Percentiles rank a stretch among this genome's conserved stretches.
phyloP scores from a whole-genome alignment of 129 eudicot species.

The Tagetes erecta region DNA sequence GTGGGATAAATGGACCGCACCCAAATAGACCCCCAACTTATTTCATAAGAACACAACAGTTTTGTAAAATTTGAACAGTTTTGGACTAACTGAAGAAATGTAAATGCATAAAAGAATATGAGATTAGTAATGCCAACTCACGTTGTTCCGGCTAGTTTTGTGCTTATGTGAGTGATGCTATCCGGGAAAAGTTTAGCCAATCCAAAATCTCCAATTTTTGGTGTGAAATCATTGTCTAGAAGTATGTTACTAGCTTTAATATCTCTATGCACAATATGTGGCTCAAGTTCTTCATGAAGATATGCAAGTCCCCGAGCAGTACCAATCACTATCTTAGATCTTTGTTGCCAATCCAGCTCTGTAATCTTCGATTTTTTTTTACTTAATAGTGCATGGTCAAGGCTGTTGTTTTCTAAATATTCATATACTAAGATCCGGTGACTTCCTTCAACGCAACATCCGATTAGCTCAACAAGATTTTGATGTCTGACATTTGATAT shows the following conservation, averaged over 20 bases:
- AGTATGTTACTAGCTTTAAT: slow-evolving; percentile 95
- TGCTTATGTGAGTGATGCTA: slow-evolving; percentile 87
- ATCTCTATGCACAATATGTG: slow-evolving; percentile 85
- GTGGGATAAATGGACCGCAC: no score
- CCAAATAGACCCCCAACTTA: no score
- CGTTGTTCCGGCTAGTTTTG: slow-evolving; percentile 91
- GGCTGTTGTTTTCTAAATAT: slow-evolving; percentile 79
- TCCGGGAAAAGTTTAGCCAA: slow-evolving; percentile 97
- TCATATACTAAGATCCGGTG: slow-evolving; percentile 82
- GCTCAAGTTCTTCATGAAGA: slow-evolving; percentile 93
- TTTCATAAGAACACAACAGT: neutral
- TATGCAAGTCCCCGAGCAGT: slow-evolving; percentile 84
- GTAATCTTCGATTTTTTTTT: slow-evolving; percentile 16
- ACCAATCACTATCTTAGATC: slow-evolving; percentile 74
- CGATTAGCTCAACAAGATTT: slow-evolving; percentile 80
- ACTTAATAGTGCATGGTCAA: slow-evolving; percentile 78
- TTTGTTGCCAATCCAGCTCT: slow-evolving; percentile 60
- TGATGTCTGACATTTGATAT: slow-evolving; percentile 79
- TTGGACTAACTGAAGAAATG: neutral
- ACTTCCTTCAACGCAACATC: slow-evolving; percentile 80
- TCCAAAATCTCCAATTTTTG: slow-evolving; percentile 98
- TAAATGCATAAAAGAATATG: neutral
- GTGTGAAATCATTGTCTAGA: slow-evolving; percentile 62
- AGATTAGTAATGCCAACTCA: slow-evolving; percentile 38
- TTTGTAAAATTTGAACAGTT: neutral